Evolutionary conservation across 352 stramenopile genomes (phyloP).

Genomic region (Pythium chondricola): DNA sequence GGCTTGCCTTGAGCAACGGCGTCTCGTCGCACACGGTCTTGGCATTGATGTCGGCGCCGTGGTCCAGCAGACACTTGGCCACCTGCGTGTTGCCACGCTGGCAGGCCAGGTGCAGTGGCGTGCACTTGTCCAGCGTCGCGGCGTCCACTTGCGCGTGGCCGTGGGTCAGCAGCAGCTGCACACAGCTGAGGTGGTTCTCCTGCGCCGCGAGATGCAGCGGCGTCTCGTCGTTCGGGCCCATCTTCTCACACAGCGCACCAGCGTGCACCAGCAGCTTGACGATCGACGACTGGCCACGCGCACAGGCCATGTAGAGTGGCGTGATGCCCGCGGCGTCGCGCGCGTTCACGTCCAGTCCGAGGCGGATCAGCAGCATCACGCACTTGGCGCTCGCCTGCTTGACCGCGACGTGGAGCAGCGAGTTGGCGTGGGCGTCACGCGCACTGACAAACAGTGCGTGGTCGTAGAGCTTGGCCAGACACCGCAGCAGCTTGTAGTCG

Average conservation of each 20-base stretch:
- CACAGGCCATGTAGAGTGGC: conserved; percentile 69
- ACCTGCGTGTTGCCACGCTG: conserved; percentile 73
- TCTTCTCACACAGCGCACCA: conserved; percentile 39
- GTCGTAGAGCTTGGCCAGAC: conserved; percentile 42
- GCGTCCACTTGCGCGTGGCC: conserved; percentile 44
- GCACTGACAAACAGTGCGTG: conserved; percentile 34
- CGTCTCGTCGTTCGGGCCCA: conserved; percentile 68
- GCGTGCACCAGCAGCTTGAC: conserved; percentile 54
- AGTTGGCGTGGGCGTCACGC: conserved; percentile 36
- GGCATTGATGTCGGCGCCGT: conserved; percentile 63
- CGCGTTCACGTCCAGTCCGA: conserved; percentile 60
- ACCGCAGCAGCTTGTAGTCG: conserved; percentile 50
- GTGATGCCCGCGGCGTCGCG: conserved; percentile 59
- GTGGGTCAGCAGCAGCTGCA: conserved; percentile 49
- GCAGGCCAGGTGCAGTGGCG: conserved; percentile 68
- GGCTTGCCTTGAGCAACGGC: conserved; percentile 69
- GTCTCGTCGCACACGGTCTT: conserved; percentile 60
- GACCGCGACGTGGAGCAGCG: conserved; percentile 58
- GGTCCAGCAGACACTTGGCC: conserved; percentile 52
- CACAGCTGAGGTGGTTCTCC: conserved; percentile 72
- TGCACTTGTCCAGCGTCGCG: conserved; percentile 54
- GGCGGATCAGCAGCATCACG: conserved; percentile 47
- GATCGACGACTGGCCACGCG: conserved; percentile 54
- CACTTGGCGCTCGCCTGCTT: conserved; percentile 47
- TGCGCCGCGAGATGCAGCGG: conserved; percentile 76